Evolutionary conservation across 495 filamentous ascomycete genomes (phyloP).

Genomic region (Xeromyces bisporus): DNA sequence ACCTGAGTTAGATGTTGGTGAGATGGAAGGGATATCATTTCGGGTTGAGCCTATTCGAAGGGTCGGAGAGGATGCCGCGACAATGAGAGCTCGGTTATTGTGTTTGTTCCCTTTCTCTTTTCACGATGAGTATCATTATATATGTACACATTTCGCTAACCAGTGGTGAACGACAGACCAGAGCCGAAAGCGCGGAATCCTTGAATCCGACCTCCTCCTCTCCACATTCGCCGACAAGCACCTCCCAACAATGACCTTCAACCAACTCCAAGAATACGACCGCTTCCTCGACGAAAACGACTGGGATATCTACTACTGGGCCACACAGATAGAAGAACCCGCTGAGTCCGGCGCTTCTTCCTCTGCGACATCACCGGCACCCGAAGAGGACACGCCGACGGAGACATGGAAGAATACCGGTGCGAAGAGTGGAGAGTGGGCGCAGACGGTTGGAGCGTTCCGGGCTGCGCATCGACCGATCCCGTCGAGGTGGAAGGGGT

Average conservation of each 20-base stretch:
- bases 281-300: conserved; percentile 95
- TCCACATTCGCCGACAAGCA: conserved; percentile 83
- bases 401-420: conserved; percentile 37
- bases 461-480: conserved; percentile 88
- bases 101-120: conserved; percentile 40
- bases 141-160: too few relatives aligned
- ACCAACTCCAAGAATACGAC: conserved; percentile 73
- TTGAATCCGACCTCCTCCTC: conserved; percentile 88
- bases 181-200: conserved; percentile 87
- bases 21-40: conserved; percentile 78
- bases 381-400: conserved; percentile 29
- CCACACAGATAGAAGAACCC: conserved; percentile 82
- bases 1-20: conserved; percentile 73
- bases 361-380: conserved; percentile 8
- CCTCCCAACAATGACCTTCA: conserved; percentile 50
- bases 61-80: conserved; percentile 60
- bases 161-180: too few relatives aligned
- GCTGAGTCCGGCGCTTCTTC: conserved; percentile 26
- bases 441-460: conserved; percentile 86
- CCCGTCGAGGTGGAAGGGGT: conserved; percentile 65
- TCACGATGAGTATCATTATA: too few relatives aligned
- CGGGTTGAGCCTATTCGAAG: conserved; percentile 76
- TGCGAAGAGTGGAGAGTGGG: conserved; percentile 67
- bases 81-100: conserved; percentile 75
- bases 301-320: conserved; percentile 99